Percentiles rank a stretch among this genome's conserved stretches.
phyloP scores from a whole-genome alignment of 2,329 filamentous ascomycete genomes.

The Zopfia rhizophila region DNA sequence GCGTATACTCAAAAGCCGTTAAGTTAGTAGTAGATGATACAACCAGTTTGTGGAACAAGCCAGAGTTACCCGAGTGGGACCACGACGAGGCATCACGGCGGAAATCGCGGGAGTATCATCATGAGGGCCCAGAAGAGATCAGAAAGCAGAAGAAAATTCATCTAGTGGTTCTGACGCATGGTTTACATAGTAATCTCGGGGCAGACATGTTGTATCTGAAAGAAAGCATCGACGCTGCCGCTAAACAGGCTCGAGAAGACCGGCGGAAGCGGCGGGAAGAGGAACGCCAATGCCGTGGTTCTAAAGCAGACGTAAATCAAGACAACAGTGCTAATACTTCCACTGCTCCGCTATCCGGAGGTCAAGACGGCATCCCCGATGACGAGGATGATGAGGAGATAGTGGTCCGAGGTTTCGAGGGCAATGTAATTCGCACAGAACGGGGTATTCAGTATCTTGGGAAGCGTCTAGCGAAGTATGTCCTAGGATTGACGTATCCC shows the following conservation, averaged over 20 bases:
- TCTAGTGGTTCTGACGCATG: conserved; percentile 91
- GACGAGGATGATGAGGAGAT: conserved; percentile 78
- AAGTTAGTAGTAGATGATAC: conserved; percentile 87
- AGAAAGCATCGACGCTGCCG: conserved; percentile 91
- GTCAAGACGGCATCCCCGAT: conserved; percentile 59
- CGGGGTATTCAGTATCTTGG: conserved; percentile 96
- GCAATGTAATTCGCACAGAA: conserved; percentile 91
- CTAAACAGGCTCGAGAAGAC: conserved; percentile 76
- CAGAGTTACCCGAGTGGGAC: conserved; percentile 75
- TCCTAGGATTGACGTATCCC: conserved; percentile 89
- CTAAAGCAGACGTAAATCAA: conserved; percentile 6
- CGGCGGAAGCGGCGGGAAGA: conserved; percentile 67
- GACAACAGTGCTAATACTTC: conserved; percentile 36
- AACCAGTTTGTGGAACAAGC: conserved; percentile 90
- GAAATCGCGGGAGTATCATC: conserved; percentile 38
- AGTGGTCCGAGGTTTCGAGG: conserved; percentile 87
- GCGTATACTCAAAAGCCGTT: conserved; percentile 86
- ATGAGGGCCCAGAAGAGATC: conserved; percentile 22
- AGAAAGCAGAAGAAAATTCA: conserved; percentile 82
- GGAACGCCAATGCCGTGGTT: conserved; percentile 22
- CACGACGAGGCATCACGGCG: conserved; percentile 37
- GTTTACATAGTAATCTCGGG: conserved; percentile 92
- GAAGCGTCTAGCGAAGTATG: conserved; percentile 90
- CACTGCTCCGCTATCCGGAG: conserved; percentile 61
- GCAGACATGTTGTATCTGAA: conserved; percentile 98